Base-by-base conservation (phyloP, 1,284 basidiomycete species). In the Ceratobasidium theobromae region DNA sequence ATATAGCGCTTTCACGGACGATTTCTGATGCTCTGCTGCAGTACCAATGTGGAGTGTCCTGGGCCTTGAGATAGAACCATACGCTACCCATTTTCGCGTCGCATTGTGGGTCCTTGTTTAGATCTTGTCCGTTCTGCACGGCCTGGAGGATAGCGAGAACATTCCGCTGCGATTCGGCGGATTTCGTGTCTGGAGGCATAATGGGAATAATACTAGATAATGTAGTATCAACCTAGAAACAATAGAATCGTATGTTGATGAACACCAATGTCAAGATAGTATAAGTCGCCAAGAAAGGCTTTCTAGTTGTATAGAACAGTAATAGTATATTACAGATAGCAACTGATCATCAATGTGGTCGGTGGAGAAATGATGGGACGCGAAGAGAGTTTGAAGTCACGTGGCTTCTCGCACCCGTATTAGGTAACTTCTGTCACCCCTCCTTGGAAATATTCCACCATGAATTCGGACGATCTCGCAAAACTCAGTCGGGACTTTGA, bases 1-100 rank as follows among this genome's bases (percentile, higher is more conserved):
- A 95, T 0, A 84, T 86, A 0, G 93, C 90, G 1, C 86, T 84
- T 60, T 82, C 85, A 4, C 80, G 73, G 0, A 82, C 82, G 40
- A 82, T 76, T 18, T 77, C 71, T 54, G 81, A 76, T 1, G 86
- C 87, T 41, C 79, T 78, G 45, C 76, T 73, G 73, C 89, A 92
- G 72, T 88, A 91, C 89, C 89, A 91, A 71, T 92, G 89, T 49
- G 38, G 45, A 27, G 18, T 32, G 6, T 51, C 46, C 25, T 62
- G 57, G 27, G 28, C 57, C 35, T 48, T 48, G 30, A 62, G 43
- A 33, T 62, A 62, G 6, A 46, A 51, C n/a, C 45, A 62, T 2
- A 46, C 40, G 18, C 23, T 23, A 23, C 46, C 57, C 57, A 62
- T 62, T 21, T 62, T 62, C n/a, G 28, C 23, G 32, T 62, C 57